These are phyloP conservation scores for Fusarium kyushuense DNA, from an alignment of 2,329 filamentous ascomycete species.

Conservation along the genomic window DNA sequence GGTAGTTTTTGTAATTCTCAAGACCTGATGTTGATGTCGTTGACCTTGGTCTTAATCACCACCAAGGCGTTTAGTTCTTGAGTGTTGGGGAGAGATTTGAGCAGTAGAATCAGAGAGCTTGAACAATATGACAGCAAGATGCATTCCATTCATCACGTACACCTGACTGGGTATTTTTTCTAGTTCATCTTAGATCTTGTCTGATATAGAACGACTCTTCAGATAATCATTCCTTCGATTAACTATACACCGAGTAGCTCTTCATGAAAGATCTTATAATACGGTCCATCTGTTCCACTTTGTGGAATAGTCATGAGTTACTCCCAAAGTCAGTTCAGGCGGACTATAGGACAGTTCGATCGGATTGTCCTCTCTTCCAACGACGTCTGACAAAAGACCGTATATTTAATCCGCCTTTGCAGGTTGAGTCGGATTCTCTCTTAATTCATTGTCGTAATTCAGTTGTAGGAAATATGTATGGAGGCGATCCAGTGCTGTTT, in stretches of 20 bases:
- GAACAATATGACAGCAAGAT: conserved; percentile 6
- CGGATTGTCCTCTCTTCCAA: neutral
- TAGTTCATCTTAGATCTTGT: conserved; percentile 3
- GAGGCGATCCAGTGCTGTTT: conserved; percentile 1
- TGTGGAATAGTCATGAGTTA: neutral
- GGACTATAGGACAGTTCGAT: neutral
- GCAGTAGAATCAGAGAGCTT: conserved; percentile 19
- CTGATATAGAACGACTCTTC: neutral
- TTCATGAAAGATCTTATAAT: neutral
- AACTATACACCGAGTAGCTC: neutral
- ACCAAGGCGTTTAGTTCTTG: neutral
- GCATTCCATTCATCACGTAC: neutral
- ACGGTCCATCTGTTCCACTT: neutral
- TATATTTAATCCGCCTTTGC: neutral
- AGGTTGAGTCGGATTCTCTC: conserved; percentile 8
- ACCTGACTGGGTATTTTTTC: neutral
- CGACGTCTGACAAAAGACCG: neutral
- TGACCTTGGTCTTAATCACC: conserved; percentile 3
- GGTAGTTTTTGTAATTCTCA: neutral
- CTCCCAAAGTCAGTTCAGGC: neutral
- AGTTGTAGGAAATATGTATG: conserved; percentile 6
- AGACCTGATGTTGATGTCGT: neutral
- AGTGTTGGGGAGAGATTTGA: conserved; percentile 34
- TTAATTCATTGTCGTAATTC: neutral
- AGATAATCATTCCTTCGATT: neutral